phyloP scores from a whole-genome alignment of 2,329 filamentous ascomycete species.

The Monilinia polystroma region DNA sequence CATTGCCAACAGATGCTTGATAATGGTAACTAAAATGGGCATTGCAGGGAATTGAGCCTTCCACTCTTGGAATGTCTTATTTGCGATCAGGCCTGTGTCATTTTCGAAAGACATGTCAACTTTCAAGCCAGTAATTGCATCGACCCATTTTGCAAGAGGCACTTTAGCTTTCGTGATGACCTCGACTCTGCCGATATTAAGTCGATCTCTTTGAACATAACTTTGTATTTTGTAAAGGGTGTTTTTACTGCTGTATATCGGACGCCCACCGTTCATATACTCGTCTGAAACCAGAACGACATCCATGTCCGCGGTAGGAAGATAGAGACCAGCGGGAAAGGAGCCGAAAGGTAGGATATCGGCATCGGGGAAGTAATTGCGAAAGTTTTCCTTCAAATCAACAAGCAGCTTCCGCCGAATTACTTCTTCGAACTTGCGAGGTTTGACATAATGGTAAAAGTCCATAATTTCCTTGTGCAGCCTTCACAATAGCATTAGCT shows the following conservation, averaged over 20 bases:
- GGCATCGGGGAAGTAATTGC: constrained; percentile 53
- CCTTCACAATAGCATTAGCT: constrained; percentile 46
- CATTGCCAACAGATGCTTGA: constrained; percentile 93
- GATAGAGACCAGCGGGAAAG: constrained; percentile 76
- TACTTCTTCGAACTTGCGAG: constrained; percentile 71
- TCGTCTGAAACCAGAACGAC: constrained; percentile 71
- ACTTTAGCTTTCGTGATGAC: constrained; percentile 77
- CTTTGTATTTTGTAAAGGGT: constrained; percentile 61
- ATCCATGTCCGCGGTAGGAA: constrained; percentile 88
- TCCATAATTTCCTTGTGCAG: constrained; percentile 88
- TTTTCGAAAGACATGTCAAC: constrained; percentile 97
- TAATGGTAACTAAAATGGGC: constrained; percentile 78
- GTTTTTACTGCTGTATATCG: constrained; percentile 40
- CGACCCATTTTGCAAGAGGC: constrained; percentile 88
- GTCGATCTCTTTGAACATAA: constrained; percentile 54
- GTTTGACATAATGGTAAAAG: constrained; percentile 83
- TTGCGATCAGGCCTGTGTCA: constrained; percentile 73
- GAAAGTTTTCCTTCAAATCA: constrained; percentile 62
- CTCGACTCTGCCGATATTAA: constrained; percentile 63
- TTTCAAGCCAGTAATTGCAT: constrained; percentile 72
- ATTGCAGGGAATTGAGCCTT: constrained; percentile 77
- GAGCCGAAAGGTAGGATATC: constrained; percentile 83
- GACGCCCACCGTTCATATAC: constrained; percentile 54
- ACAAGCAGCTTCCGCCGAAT: constrained; percentile 72
- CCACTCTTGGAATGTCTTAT: constrained; percentile 79